Conservation (phyloP, 73 alveolate species). For the Strombidium stylifer region DNA sequence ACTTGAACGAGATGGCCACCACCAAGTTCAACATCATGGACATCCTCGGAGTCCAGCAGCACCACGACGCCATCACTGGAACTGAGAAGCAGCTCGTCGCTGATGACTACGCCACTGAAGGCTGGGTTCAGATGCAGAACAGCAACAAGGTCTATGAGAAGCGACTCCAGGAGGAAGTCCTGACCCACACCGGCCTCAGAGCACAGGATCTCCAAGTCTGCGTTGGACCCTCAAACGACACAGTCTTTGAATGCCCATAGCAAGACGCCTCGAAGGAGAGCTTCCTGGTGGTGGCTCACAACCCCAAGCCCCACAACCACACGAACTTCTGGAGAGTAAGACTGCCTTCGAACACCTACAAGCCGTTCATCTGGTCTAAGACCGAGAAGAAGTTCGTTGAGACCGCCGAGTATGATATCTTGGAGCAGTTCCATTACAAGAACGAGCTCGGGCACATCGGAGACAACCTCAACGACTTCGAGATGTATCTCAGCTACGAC, state of each 20-base stretch:
- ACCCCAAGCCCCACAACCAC: too few species aligned
- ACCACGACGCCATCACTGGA: constrained; percentile 73
- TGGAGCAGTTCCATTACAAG: too few species aligned
- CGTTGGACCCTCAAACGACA: neutral
- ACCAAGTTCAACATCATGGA: neutral
- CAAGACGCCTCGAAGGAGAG: neutral
- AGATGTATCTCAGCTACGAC: too few species aligned
- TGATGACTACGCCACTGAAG: constrained; percentile 66
- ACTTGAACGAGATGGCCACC: neutral
- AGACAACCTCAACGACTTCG: too few species aligned
- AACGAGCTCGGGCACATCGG: too few species aligned
- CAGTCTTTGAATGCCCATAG: neutral
- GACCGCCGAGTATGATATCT: too few species aligned
- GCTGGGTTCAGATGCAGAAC: constrained; percentile 14
- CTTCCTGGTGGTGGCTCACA: constrained; percentile 9
- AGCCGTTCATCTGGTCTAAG: too few species aligned
- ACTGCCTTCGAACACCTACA: too few species aligned
- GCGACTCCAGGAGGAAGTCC: too few species aligned
- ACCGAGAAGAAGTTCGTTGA: too few species aligned
- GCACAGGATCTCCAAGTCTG: neutral
- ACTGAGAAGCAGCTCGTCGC: constrained; percentile 24
- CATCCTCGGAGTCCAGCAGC: constrained; percentile 61
- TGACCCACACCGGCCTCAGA: too few species aligned
- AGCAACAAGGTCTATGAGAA: constrained; percentile 3
- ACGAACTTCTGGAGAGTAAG: too few species aligned